phyloP scores from a whole-genome alignment of 2,329 filamentous ascomycete species.

The Fusarium sp. region DNA sequence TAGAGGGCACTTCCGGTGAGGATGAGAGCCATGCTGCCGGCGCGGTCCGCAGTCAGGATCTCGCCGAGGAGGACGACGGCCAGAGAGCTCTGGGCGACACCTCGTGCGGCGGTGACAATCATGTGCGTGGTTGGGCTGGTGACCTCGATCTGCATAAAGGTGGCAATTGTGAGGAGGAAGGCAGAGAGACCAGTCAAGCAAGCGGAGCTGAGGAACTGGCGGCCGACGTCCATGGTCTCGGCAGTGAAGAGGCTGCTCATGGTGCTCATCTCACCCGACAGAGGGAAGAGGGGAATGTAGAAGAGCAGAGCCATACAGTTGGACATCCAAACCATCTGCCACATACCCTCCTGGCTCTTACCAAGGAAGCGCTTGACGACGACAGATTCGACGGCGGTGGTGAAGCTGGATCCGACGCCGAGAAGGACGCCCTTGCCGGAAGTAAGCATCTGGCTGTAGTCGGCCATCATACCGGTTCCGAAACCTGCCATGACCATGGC shows the following conservation, averaged over 20 bases:
- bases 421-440: constrained; percentile 42
- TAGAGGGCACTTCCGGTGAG: constrained; percentile 40
- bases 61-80: constrained; percentile 42
- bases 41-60: constrained; percentile 39
- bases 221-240: constrained; percentile 28
- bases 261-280: constrained; percentile 38
- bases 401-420: constrained; percentile 42
- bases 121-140: constrained; percentile 44
- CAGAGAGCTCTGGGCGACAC: constrained; percentile 42
- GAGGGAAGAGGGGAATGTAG: constrained; percentile 40
- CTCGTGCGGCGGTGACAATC: constrained; percentile 42
- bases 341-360: constrained; percentile 43
- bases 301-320: constrained; percentile 42
- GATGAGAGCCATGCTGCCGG: constrained; percentile 42
- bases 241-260: constrained; percentile 32
- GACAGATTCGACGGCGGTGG: constrained; percentile 42
- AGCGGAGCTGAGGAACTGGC: constrained; percentile 38
- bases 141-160: constrained; percentile 44
- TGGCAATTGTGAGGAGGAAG: constrained; percentile 43
- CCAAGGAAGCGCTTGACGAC: constrained; percentile 42
- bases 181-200: constrained; percentile 40
- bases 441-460: constrained; percentile 43
- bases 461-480: constrained; percentile 42
- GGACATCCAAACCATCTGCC: constrained; percentile 45
- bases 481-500: constrained; percentile 44